Conservation (phyloP, 495 filamentous ascomycete genomes). For the Corynascus novoguineensis region DNA sequence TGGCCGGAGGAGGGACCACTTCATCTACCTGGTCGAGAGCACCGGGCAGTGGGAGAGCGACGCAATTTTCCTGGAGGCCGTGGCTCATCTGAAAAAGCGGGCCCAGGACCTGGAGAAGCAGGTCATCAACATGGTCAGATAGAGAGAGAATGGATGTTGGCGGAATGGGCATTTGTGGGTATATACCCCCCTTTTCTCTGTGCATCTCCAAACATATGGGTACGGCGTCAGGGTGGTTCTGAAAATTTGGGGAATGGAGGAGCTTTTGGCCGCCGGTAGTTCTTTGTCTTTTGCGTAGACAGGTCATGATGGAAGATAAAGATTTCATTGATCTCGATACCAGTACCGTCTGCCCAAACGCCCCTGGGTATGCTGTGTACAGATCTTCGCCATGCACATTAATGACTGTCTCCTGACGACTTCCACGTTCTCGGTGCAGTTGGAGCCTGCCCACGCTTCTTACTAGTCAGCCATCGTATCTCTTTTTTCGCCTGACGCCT, state of each 20-base stretch:
- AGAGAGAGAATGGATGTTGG: slow-evolving; percentile 6
- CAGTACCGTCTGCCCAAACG: not conserved
- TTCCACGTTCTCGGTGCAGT: not conserved
- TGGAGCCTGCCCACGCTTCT: not conserved
- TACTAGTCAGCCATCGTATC: not conserved
- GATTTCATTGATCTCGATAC: not conserved
- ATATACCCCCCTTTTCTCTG: slow-evolving; percentile 14
- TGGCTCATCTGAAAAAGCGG: slow-evolving; percentile 79
- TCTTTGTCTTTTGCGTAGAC: slow-evolving; percentile 7
- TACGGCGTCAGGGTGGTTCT: slow-evolving; percentile 25
- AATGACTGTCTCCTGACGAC: too few relatives aligned
- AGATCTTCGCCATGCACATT: not conserved
- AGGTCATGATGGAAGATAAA: not conserved
- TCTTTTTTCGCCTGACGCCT: slow-evolving; percentile 8
- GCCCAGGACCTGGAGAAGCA: slow-evolving; percentile 39
- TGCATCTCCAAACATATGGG: slow-evolving; percentile 20
- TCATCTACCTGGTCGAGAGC: slow-evolving; percentile 94
- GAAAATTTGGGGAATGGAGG: slow-evolving; percentile 5
- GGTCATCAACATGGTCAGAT: slow-evolving; percentile 46
- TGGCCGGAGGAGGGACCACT: slow-evolving; percentile 85
- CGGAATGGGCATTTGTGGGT: not conserved
- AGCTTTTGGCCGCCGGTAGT: slow-evolving; percentile 9
- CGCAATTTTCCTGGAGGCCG: slow-evolving; percentile 79
- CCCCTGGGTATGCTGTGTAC: not conserved
- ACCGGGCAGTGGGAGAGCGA: slow-evolving; percentile 90